Conservation (phyloP, 1,284 basidiomycete species). For the Fomitopsis betulina region DNA sequence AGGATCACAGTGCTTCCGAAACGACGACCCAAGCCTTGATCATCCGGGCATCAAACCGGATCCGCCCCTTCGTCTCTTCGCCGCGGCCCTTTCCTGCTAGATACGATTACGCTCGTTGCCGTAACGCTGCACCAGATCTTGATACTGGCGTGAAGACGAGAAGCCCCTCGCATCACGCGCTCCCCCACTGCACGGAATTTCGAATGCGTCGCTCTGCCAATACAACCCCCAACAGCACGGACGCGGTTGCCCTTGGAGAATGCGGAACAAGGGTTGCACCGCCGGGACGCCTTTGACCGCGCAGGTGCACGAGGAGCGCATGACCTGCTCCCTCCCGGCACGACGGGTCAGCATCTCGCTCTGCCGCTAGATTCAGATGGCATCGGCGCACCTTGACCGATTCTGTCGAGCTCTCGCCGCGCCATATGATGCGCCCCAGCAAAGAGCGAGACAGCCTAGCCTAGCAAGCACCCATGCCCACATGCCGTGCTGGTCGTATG, state of each 20-base stretch:
- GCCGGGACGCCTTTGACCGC: not conserved
- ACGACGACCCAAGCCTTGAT: not conserved
- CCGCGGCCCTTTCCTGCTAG: not conserved
- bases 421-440: no score
- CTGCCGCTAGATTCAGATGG: not conserved
- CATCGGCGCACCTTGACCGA: not conserved
- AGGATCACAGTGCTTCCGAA: not conserved
- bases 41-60: constrained; percentile 2
- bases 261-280: not conserved
- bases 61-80: not conserved
- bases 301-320: not conserved
- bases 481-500: not conserved
- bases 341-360: not conserved
- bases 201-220: not conserved
- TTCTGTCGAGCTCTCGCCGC: not conserved
- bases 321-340: not conserved
- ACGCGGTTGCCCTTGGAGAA: not conserved
- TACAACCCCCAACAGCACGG: not conserved
- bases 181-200: not conserved
- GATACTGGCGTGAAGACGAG: not conserved
- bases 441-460: not conserved
- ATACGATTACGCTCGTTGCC: not conserved
- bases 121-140: constrained; percentile 1
- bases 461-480: not conserved
- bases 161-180: not conserved